phyloP scores from a whole-genome alignment of 176 grass and related monocot genomes.

The Oryza brachyantha region DNA sequence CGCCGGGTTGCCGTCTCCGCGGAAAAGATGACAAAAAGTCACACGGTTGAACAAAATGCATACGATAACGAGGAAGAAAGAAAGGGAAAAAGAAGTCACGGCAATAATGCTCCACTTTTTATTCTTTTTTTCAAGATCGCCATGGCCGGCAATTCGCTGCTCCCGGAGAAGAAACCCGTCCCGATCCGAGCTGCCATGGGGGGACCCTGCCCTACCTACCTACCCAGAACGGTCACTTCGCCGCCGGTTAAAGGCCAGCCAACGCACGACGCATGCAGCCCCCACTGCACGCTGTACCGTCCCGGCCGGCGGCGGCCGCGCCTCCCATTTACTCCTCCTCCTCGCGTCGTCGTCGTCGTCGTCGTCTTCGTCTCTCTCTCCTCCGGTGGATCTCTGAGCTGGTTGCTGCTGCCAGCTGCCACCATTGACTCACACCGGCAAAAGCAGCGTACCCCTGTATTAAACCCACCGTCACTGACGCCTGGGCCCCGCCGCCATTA shows the following conservation, averaged over 20 bases:
- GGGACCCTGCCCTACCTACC: neutral
- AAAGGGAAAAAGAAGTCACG: too few species aligned
- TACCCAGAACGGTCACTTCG: too few species aligned
- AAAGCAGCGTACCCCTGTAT: neutral
- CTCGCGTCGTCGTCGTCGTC: too few species aligned
- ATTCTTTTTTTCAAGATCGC: too few species aligned
- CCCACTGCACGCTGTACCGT: neutral
- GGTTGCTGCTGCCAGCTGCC: conserved; percentile 28
- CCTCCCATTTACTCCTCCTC: conserved; percentile 23
- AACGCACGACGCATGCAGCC: too few species aligned
- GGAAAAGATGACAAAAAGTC: too few species aligned
- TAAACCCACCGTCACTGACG: neutral
- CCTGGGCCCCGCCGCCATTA: neutral
- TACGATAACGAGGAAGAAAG: too few species aligned
- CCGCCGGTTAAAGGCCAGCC: too few species aligned
- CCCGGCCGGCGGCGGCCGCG: conserved; percentile 33
- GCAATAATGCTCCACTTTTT: too few species aligned
- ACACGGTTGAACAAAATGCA: too few species aligned
- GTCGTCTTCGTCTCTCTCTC: neutral
- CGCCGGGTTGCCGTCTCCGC: too few species aligned
- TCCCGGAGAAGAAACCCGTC: neutral
- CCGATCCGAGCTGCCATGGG: too few species aligned
- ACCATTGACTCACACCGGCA: conserved; percentile 32
- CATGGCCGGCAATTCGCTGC: neutral
- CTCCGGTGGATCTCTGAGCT: conserved; percentile 20